Percentiles rank a stretch among this genome's conserved stretches.
These are phyloP conservation scores for Trichoderma semiorbis DNA, from an alignment of 2,329 filamentous ascomycete genomes.

Conservation along the genomic window DNA sequence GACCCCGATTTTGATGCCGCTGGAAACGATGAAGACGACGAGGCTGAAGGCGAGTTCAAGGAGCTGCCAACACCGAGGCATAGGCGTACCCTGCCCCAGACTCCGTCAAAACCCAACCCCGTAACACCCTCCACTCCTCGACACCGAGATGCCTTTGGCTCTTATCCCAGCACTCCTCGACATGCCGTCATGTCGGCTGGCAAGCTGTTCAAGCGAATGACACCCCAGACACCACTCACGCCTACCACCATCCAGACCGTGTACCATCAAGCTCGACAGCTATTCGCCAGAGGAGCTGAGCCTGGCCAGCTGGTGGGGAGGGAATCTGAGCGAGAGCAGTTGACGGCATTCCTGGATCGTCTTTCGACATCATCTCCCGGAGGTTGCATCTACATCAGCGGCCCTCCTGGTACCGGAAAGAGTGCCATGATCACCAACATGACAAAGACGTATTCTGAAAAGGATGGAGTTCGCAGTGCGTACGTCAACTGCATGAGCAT, in stretches of 20 bases:
- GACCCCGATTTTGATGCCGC: constrained; percentile 38
- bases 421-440: constrained; percentile 88
- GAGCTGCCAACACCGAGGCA: constrained; percentile 31
- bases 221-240: constrained; percentile 70
- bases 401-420: constrained; percentile 93
- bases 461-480: constrained; percentile 59
- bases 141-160: constrained; percentile 73
- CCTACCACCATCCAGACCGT: constrained; percentile 68
- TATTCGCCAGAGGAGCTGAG: constrained; percentile 77
- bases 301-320: constrained; percentile 75
- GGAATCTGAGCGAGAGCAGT: constrained; percentile 62
- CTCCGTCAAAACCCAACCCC: constrained; percentile 43
- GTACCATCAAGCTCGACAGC: constrained; percentile 81
- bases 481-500: constrained; percentile 98
- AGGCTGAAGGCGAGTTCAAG: constrained; percentile 42
- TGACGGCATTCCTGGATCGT: constrained; percentile 65
- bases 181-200: constrained; percentile 77
- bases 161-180: constrained; percentile 73
- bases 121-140: constrained; percentile 71
- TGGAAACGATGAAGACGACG: constrained; percentile 28
- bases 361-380: constrained; percentile 58
- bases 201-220: constrained; percentile 72
- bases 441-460: constrained; percentile 54
- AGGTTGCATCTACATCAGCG: constrained; percentile 91
- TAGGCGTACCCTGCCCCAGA: constrained; percentile 30